Evolutionary conservation across 2,329 filamentous ascomycete genomes (phyloP), one percentile per base, ranked within the genome.

Genomic region (Leptographium galeiforme): DNA sequence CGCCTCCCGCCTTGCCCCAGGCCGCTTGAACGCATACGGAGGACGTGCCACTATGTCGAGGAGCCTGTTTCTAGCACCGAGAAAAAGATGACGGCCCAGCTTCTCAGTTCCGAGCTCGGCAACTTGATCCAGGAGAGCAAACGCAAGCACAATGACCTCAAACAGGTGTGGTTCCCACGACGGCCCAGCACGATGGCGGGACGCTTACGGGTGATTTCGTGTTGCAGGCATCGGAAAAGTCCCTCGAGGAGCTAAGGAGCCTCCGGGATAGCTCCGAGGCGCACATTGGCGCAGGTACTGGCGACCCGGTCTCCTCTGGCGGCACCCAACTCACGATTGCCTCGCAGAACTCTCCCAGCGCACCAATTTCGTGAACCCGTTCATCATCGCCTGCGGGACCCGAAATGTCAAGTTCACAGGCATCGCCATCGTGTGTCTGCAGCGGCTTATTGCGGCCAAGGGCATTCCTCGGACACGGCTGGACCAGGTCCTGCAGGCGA

Each of bases 81-180:
- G 52, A 45, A 58, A 67, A 83, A 72, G 63, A 95, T 95, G 89
- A 94, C 89, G 68, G 85, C 89, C 63, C 88, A 94, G 78, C 83
- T 95, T 64, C 78, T 96, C 63, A 82, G 84, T 64, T 84, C 87
- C 55, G 90, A 96, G 78, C 80, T 96, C 67, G 81, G 85, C 64
- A 94, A 88, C 71, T 81, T 96, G 67, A 85, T 95, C 63, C 88
- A 94, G 69, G 93, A 98, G 73, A 93, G 90, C 66, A 97, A 95
- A 71, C 81, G 91, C 63, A 97, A 95, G 70, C 85, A 96, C 68
- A 81, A 85, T 61, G 93, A 97, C 63, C 76, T 98, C 52, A 82
- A 87, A 72, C 87, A 86, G 77, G 86, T 85, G 30, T 11, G 48
- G 2, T n/a, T 30, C 7, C 39, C 0, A 8, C n/a, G 8, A 40